Evolutionary conservation across 176 grass and related monocot species (phyloP).

Genomic region (Rhipidocladum racemiflorum): DNA sequence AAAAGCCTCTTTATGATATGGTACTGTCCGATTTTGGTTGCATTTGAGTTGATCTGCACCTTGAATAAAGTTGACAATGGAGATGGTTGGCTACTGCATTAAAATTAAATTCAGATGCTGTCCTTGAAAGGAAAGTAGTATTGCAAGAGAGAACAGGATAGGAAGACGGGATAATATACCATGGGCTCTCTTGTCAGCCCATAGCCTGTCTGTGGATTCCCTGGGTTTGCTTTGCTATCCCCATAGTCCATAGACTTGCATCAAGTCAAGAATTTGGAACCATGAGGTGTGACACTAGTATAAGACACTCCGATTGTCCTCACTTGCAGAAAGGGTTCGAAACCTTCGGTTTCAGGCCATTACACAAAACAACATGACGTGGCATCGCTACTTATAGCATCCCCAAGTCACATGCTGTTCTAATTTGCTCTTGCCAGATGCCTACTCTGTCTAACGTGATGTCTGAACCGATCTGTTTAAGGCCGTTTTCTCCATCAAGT

Average conservation of each 20-base stretch:
- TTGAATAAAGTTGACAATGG: not conserved
- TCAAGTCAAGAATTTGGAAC: not conserved
- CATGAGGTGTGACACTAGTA: not conserved
- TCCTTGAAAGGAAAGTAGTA: not conserved
- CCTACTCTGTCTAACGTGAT: not conserved
- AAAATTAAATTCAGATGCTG: not conserved
- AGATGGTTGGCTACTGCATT: not conserved
- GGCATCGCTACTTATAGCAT: constrained; percentile 27
- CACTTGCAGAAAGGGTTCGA: not conserved
- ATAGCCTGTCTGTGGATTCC: not conserved
- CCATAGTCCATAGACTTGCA: not conserved
- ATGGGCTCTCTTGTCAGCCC: constrained; percentile 9
- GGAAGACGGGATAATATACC: not conserved
- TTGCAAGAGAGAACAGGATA: not conserved
- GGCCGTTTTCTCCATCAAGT: not conserved
- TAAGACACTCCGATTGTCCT: not conserved
- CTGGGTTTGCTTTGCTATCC: not conserved
- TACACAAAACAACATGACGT: not conserved
- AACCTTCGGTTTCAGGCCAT: not conserved
- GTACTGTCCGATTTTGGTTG: no score
- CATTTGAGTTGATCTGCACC: not conserved
- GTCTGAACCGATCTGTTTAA: not conserved
- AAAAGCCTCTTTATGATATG: no score
- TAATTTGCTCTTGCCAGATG: not conserved
- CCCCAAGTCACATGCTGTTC: not conserved